These are phyloP conservation scores for Entomortierella lignicola DNA, from an alignment of 192 early-diverging fungal genomes.

Conservation along the genomic window DNA sequence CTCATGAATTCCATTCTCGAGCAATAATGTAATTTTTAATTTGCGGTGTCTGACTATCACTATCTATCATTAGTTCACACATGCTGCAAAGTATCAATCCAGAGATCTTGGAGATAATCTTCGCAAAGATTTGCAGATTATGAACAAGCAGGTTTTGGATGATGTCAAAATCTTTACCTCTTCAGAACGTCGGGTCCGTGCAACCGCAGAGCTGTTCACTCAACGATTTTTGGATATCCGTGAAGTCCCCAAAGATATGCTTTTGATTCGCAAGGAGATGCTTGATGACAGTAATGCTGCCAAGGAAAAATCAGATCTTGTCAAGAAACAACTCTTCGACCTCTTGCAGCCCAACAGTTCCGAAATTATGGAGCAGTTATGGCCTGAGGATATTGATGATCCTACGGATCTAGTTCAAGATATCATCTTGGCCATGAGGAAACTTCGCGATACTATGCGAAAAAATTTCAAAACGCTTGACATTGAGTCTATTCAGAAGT, in stretches of 20 bases:
- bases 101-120: conserved; percentile 93
- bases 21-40: background rate
- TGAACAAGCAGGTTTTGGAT: conserved; percentile 87
- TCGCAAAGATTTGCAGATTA: conserved; percentile 89
- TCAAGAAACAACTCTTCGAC: conserved; percentile 76
- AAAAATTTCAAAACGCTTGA: conserved; percentile 76
- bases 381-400: conserved; percentile 56
- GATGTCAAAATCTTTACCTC: conserved; percentile 89
- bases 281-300: conserved; percentile 95
- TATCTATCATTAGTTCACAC: conserved; percentile 76
- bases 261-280: conserved; percentile 88
- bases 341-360: conserved; percentile 56
- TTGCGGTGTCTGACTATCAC: background rate
- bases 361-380: conserved; percentile 31
- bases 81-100: conserved; percentile 90
- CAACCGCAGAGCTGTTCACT: conserved; percentile 83
- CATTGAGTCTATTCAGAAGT: conserved; percentile 70
- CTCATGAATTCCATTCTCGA: background rate
- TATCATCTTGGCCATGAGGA: conserved; percentile 74
- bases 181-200: conserved; percentile 89
- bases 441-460: conserved; percentile 79
- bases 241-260: conserved; percentile 68
- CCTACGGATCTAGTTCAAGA: conserved; percentile 68
- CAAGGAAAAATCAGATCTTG: conserved; percentile 92
- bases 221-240: conserved; percentile 70